Evolutionary conservation across 345 rosid species (phyloP), one percentile per base, ranked within the genome.

Genomic region (Clarkia xantiana): DNA sequence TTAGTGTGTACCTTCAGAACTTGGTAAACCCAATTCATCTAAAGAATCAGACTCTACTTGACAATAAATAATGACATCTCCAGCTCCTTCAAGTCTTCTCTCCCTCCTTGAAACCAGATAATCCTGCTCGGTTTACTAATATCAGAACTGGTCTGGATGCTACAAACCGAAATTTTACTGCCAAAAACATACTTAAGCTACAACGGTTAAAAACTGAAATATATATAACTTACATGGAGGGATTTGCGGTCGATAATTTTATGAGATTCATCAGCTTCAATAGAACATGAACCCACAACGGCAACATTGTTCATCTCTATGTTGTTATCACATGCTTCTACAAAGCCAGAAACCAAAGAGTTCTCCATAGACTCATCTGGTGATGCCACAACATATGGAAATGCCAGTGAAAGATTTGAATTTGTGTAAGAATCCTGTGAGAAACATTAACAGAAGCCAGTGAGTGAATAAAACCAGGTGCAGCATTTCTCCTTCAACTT

Each of bases 321-420:
- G 59, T 59, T 76, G 50, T 63, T 38, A 17, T 76, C 72, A 62
- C 98, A 86, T 49, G 80, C 74, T 63, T 83, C 76, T 14, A 59
- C 64, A 48, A 91, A 82, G 16, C 77, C 83, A 20, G 82, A 75
- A 64, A 86, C 61, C 74, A 91, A 76, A 36, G 72, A 64, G 54
- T 44, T 71, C 67, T 84, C 94, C 78, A 91, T 74, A 44, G 79
- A 66, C 68, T 82, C 84, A 61, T 79, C 80, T 67, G 70, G 76
- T n/a, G 85, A 70, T 29, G 84, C 63, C 62, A 76, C 54, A 67
- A 91, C 76, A 51, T 78, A 91, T 12, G 96, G 98, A 64, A 86
- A 91, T 23, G 90, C 98, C 94, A 86, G 47, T 49, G 98, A 91
- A 64, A 82, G 82, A 60, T 82, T 91, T 63, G 96, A 80, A 39